Percentiles rank a stretch among this genome's conserved stretches.
Evolutionary conservation across 306 rosid species (phyloP).

Genomic region (Malus sylvestris): DNA sequence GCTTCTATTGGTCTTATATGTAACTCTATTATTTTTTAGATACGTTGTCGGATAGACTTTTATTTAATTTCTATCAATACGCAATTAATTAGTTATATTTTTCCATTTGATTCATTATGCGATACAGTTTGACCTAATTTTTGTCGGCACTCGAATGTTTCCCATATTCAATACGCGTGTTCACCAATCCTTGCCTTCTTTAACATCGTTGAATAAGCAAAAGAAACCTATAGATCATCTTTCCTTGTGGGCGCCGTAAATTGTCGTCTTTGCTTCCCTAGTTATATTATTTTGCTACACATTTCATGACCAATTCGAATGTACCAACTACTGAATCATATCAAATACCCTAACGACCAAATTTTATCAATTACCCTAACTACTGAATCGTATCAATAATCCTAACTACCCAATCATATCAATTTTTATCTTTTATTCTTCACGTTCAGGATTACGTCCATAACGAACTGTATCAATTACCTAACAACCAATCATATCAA

Average conservation of each 20-base stretch:
- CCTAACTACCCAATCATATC: no score
- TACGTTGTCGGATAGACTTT: not conserved
- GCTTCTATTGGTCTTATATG: not conserved
- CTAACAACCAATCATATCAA: no score
- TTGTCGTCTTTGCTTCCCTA: not conserved
- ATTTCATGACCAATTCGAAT: not conserved
- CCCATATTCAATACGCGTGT: not conserved
- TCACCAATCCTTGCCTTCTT: not conserved
- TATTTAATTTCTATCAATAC: not conserved
- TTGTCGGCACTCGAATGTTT: not conserved
- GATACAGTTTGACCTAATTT: not conserved
- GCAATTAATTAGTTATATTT: not conserved
- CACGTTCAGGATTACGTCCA: no score
- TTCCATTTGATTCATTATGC: not conserved
- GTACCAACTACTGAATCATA: not conserved
- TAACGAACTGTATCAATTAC: no score
- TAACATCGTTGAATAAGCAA: not conserved
- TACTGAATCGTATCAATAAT: not conserved
- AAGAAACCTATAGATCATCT: not conserved
- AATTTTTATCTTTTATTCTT: no score
- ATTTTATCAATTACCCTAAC: not conserved
- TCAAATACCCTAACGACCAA: no score
- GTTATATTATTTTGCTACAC: not conserved
- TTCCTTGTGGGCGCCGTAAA: not conserved
- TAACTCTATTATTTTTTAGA: not conserved